Conservation (phyloP, 768 basidiomycete species). For the Krasilnikovozyma curviuscula region DNA sequence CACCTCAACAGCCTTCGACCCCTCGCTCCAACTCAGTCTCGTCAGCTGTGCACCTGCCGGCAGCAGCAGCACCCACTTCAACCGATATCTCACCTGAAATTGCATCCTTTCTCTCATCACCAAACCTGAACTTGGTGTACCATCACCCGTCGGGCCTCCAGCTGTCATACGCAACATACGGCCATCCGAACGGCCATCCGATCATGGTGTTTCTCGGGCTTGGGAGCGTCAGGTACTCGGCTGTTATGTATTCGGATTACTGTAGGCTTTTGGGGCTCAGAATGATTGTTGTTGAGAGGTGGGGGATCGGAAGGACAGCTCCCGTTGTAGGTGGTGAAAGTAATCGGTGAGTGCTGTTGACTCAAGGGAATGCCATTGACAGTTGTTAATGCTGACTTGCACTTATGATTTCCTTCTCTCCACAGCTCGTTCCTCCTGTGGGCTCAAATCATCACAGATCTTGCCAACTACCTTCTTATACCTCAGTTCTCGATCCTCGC, state of each 20-base stretch:
- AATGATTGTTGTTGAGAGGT: slow-evolving; percentile 81
- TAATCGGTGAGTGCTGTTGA: slow-evolving; percentile 55
- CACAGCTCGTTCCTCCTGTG: slow-evolving; percentile 76
- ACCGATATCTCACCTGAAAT: slow-evolving; percentile 70
- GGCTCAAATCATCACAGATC: slow-evolving; percentile 75
- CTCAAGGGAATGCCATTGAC: no score
- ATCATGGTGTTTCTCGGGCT: slow-evolving; percentile 81
- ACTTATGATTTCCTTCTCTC: no score
- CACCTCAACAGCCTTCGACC: background rate
- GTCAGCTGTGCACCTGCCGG: background rate
- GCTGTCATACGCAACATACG: slow-evolving; percentile 86
- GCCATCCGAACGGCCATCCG: slow-evolving; percentile 63
- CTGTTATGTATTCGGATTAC: slow-evolving; percentile 92
- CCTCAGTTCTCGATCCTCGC: slow-evolving; percentile 73
- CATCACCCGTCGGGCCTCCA: slow-evolving; percentile 57
- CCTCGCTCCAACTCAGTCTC: background rate
- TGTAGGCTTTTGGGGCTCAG: slow-evolving; percentile 67
- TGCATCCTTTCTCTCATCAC: slow-evolving; percentile 61
- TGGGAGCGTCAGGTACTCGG: slow-evolving; percentile 82
- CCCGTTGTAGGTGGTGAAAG: slow-evolving; percentile 36
- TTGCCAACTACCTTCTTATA: slow-evolving; percentile 61
- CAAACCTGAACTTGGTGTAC: no score
- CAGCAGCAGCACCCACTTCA: slow-evolving; percentile 13
- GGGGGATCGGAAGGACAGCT: slow-evolving; percentile 82
- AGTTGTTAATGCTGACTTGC: no score